Evolutionary conservation across 2,329 filamentous ascomycete genomes (phyloP).

Genomic region (Aspergillus carbonarius): DNA sequence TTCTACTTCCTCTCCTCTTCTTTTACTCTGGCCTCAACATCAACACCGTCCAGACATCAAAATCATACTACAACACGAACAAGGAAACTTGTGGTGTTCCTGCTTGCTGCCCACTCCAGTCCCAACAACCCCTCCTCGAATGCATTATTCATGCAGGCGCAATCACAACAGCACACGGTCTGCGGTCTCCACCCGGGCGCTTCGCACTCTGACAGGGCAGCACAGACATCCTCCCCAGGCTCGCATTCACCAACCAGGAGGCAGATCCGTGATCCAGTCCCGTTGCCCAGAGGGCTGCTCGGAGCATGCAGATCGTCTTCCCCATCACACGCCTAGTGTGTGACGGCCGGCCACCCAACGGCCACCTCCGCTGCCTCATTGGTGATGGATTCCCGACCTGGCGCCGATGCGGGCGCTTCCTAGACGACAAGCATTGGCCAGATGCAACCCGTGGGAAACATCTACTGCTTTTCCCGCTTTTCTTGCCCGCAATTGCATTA

Average conservation of each 20-base stretch:
- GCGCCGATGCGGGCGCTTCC: conserved; percentile 35
- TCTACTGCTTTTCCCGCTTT: conserved; percentile 20
- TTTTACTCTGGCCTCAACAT: background rate
- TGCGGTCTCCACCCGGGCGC: conserved; percentile 8
- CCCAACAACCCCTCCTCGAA: background rate
- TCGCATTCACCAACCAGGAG: background rate
- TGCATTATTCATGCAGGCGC: conserved; percentile 7
- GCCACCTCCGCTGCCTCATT: conserved; percentile 25
- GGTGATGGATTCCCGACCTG: conserved; percentile 23
- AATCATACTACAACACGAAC: background rate
- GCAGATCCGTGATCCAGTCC: conserved; percentile 5
- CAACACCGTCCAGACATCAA: background rate
- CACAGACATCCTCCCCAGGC: background rate
- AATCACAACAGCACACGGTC: conserved; percentile 10
- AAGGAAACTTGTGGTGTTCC: background rate
- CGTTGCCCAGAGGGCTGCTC: background rate
- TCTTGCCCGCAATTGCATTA: conserved; percentile 18
- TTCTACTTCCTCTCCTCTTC: background rate
- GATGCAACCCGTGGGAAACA: conserved; percentile 34
- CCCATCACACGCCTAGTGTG: conserved; percentile 37
- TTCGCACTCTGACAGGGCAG: conserved; percentile 8
- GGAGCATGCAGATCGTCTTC: conserved; percentile 29
- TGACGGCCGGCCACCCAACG: conserved; percentile 29
- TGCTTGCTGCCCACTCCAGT: background rate
- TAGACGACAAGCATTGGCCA: conserved; percentile 34